phyloP scores from a whole-genome alignment of 495 filamentous ascomycete genomes.

The Barbatosphaeria neglecta region DNA sequence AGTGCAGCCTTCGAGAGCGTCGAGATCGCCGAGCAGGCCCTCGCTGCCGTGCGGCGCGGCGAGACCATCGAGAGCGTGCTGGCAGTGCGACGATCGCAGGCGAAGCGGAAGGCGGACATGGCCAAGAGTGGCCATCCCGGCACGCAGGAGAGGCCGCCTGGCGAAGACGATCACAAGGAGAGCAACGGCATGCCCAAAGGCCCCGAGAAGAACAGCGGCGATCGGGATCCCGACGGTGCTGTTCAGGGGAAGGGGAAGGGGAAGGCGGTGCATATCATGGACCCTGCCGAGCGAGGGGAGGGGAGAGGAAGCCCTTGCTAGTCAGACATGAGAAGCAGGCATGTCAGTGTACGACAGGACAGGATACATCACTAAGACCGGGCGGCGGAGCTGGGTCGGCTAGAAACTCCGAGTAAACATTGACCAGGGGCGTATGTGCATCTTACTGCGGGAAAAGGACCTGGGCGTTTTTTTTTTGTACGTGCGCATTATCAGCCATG shows the following conservation, averaged over 20 bases:
- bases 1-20: constrained; percentile 36
- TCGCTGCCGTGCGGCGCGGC: constrained; percentile 26
- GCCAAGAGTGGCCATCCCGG: neutral
- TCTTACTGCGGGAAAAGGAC: no score
- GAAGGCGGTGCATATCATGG: neutral
- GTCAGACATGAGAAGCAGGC: no score
- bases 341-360: no score
- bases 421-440: no score
- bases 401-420: no score
- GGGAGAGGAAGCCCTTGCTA: no score
- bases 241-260: constrained; percentile 1
- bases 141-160: constrained; percentile 7
- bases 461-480: no score
- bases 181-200: constrained; percentile 1
- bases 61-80: constrained; percentile 12
- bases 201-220: neutral
- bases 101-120: constrained; percentile 8
- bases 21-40: constrained; percentile 23
- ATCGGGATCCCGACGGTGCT: constrained; percentile 8
- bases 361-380: no score
- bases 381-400: no score
- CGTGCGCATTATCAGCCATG: no score
- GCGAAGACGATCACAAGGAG: constrained; percentile 8
- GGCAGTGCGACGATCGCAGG: constrained; percentile 4
- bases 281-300: neutral